Evolutionary conservation across 1,284 basidiomycete species (phyloP).

Genomic region (Xerocomus minutiporus): DNA sequence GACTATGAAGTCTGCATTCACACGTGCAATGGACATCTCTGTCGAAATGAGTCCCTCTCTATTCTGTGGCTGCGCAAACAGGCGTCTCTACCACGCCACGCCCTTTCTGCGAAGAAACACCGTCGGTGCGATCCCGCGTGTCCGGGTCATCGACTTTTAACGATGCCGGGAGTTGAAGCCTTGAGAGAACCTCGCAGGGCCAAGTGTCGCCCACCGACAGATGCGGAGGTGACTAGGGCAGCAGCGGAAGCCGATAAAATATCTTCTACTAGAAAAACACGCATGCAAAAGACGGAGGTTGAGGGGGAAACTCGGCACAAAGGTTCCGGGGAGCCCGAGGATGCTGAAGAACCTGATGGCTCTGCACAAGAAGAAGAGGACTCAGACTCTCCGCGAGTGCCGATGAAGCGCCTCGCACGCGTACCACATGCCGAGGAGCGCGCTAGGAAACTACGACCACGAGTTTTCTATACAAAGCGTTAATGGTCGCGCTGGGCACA

Average conservation of each 20-base stretch:
- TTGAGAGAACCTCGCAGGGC: conserved; percentile 21
- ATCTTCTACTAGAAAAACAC: background rate
- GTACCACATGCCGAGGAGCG: conserved; percentile 16
- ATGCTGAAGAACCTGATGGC: conserved; percentile 11
- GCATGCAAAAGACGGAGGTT: background rate
- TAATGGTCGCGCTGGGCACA: conserved; percentile 3
- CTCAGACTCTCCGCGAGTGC: background rate
- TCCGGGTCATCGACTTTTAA: conserved; percentile 25
- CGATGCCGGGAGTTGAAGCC: conserved; percentile 18
- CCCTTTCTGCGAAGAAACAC: conserved; percentile 25
- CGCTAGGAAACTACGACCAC: conserved; percentile 16
- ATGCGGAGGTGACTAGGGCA: conserved; percentile 21
- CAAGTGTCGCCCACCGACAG: conserved; percentile 24
- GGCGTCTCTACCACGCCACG: conserved; percentile 26
- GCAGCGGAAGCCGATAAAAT: conserved; percentile 9
- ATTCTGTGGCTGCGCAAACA: conserved; percentile 25
- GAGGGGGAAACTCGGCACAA: conserved; percentile 6
- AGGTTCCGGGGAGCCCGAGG: conserved; percentile 17
- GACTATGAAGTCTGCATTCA: conserved; percentile 30
- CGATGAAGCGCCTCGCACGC: conserved; percentile 1
- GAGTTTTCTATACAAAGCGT: background rate
- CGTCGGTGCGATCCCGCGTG: conserved; percentile 15
- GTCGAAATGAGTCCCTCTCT: conserved; percentile 30
- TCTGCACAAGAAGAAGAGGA: conserved; percentile 8
- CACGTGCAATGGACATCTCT: conserved; percentile 23